Percentiles rank a stretch among this genome's conserved stretches.
Evolutionary conservation across 2,329 filamentous ascomycete species (phyloP).

Genomic region (Colletotrichum musicola): DNA sequence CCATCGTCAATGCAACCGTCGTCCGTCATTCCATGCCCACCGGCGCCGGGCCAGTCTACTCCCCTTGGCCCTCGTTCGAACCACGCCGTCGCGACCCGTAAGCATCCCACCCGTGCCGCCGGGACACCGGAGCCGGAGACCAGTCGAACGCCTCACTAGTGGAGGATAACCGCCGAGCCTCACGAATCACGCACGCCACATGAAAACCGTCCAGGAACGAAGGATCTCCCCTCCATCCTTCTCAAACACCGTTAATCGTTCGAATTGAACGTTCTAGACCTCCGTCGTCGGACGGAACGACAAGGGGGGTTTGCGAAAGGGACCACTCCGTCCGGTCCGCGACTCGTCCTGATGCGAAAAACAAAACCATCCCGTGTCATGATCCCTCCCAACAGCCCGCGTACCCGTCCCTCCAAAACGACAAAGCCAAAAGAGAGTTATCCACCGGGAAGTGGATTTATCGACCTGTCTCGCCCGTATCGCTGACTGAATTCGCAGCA

Average conservation of each 20-base stretch:
- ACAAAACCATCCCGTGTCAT: neutral
- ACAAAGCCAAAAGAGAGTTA: too few species aligned
- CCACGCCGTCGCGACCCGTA: neutral
- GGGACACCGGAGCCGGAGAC: slow-evolving; percentile 26
- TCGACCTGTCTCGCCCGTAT: slow-evolving; percentile 30
- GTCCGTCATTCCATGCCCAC: neutral
- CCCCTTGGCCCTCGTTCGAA: slow-evolving; percentile 18
- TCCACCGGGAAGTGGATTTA: slow-evolving; percentile 28
- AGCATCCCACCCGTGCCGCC: slow-evolving; percentile 21
- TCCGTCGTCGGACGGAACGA: neutral
- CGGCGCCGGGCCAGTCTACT: neutral
- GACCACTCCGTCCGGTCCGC: neutral
- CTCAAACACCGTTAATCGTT: neutral
- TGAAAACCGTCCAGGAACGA: neutral
- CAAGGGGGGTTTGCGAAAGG: neutral
- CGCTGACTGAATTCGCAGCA: slow-evolving; percentile 7
- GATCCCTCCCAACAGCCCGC: neutral
- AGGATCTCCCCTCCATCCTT: slow-evolving; percentile 1
- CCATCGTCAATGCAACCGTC: neutral
- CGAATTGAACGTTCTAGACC: slow-evolving; percentile 3
- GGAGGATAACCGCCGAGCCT: neutral
- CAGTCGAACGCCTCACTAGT: neutral
- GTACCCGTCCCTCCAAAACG: neutral
- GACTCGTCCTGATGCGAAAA: too few species aligned
- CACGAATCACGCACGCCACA: slow-evolving; percentile 5